phyloP scores from a whole-genome alignment of 2,329 filamentous ascomycete species.

The Lecanosticta acicola region DNA sequence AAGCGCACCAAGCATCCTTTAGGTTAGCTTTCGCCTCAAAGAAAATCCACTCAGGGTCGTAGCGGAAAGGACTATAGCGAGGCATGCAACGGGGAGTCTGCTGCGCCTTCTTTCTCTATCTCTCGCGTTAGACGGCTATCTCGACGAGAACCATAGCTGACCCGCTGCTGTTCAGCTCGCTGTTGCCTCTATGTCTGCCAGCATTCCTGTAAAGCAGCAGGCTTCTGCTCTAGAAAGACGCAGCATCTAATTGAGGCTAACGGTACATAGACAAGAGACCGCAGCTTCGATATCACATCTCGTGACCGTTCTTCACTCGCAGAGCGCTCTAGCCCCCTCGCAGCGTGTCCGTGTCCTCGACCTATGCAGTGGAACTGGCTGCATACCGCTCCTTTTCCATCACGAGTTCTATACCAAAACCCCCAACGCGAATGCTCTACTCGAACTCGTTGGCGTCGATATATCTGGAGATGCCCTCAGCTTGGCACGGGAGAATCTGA shows the following conservation, averaged over 20 bases:
- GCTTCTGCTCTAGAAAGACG: no score
- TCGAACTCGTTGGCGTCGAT: conserved; percentile 66
- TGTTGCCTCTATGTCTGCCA: no score
- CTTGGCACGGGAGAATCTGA: conserved; percentile 59
- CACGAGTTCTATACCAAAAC: conserved; percentile 47
- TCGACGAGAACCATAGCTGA: no score
- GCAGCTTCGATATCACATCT: conserved; percentile 38
- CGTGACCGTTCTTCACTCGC: conserved; percentile 1
- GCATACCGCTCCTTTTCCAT: conserved; percentile 74
- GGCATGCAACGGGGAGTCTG: no score
- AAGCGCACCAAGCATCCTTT: background rate
- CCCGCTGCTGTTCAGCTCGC: no score
- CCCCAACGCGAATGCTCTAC: conserved; percentile 11
- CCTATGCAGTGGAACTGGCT: conserved; percentile 85
- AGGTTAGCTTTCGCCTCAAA: no score
- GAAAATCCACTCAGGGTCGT: no score
- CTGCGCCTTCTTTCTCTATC: no score
- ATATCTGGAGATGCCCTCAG: conserved; percentile 60
- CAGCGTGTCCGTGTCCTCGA: conserved; percentile 62
- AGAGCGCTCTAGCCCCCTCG: conserved; percentile 19
- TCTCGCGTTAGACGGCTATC: no score
- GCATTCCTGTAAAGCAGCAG: no score
- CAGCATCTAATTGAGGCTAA: conserved; percentile 11
- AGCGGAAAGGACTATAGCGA: no score
- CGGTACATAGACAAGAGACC: conserved; percentile 42